Base-by-base conservation (phyloP, 1,139 yeast genomes). In the Blastobotrys persicus region DNA sequence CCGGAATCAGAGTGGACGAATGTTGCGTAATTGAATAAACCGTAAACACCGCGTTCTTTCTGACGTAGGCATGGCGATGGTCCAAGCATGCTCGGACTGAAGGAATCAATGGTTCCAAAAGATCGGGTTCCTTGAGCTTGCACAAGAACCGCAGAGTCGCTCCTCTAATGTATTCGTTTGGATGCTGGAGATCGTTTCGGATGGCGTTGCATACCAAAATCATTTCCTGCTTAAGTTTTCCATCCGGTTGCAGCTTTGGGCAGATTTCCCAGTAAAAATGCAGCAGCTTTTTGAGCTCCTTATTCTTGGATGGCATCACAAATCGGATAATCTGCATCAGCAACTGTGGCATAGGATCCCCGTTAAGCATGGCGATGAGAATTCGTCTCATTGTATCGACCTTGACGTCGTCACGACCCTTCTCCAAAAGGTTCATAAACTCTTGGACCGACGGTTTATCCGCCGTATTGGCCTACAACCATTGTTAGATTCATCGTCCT, bases 251-350 rank as follows among this genome's bases (percentile, higher is more conserved):
- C 60, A 84, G 76, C 71, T 94, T 94, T 49, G 97, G 95, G 66
- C 96, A 94, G 50, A 91, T 88, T 70, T 94, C 99, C 98, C 98
- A 94, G 74, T 94, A 94, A 65, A 89, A 88, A 65, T 92, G 94
- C 59, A 94, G 75, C 64, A 94, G 76, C 70, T 91, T 92, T 76
- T 94, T 94, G 71, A 94, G 79, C 62, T 85, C 88, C 72, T 92
- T 94, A 71, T 84, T 83, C 63, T 78, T 85, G 17, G 96, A 88
- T 17, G 98, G 98, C 97, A 94, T 89, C 51, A 94, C 94, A 64
- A 88, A 94, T 64, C 98, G 81, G 62, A 94, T 92, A 59, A 94
- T 87, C 68, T 91, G 96, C 98, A 94, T 92, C 71, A 94, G 79
- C 60, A 94, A 75, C 58, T 87, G 95, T n/a, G 96, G 94, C 83